A percentile compares a stretch with the other conserved stretches of the same genome.
Evolutionary conservation across 148 eudicot genomes (phyloP).

Genomic region (Rheum nobile): DNA sequence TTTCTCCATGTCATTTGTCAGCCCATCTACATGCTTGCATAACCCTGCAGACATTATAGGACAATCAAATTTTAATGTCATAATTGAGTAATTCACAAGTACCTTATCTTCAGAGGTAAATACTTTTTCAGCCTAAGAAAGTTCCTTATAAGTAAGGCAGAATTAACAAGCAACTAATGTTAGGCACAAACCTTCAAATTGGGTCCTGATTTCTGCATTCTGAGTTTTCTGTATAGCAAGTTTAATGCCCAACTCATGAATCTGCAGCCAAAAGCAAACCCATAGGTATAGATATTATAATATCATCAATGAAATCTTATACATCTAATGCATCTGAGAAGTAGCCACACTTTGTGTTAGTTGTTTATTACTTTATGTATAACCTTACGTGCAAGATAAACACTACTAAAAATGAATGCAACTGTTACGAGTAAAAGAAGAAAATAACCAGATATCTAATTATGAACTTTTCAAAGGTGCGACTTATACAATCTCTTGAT

Average conservation of each 20-base stretch:
- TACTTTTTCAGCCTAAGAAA: not conserved
- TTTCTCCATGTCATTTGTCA: slow-evolving; percentile 72
- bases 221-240: slow-evolving; percentile 87
- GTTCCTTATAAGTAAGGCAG: not conserved
- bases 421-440: not conserved
- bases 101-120: not conserved
- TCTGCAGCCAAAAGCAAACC: slow-evolving; percentile 32
- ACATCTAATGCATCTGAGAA: not conserved
- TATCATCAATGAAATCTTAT: not conserved
- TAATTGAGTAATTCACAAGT: not conserved
- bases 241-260: slow-evolving; percentile 82
- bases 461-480: not conserved
- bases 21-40: slow-evolving; percentile 61
- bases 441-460: not conserved
- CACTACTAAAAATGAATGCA: not conserved
- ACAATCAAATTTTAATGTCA: not conserved
- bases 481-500: not conserved
- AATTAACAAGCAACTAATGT: not conserved
- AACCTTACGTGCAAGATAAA: not conserved
- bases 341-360: not conserved
- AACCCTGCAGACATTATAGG: slow-evolving; percentile 35
- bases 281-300: not conserved
- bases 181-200: slow-evolving; percentile 55
- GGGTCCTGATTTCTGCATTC: slow-evolving; percentile 73
- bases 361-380: not conserved